A percentile compares a stretch with the other conserved stretches of the same genome.
Evolutionary conservation across 2,329 filamentous ascomycete genomes (phyloP).

Genomic region (Didymella segeticola): DNA sequence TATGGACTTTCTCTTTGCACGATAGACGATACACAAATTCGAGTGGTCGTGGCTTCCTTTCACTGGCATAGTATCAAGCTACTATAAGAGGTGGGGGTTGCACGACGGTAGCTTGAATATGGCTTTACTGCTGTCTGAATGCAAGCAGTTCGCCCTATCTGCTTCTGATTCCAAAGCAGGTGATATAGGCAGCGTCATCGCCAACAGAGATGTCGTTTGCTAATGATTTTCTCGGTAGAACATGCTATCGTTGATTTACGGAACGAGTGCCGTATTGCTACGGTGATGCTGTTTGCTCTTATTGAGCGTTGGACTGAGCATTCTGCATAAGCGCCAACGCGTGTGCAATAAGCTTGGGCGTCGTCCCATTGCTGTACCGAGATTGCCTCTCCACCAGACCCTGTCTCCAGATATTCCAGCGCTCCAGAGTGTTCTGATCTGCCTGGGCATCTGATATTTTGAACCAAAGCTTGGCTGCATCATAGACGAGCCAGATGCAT

Average conservation of each 20-base stretch:
- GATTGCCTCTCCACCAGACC: neutral
- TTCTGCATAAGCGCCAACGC: constrained; percentile 13
- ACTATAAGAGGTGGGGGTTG: neutral
- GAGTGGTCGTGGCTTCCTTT: neutral
- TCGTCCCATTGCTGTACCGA: neutral
- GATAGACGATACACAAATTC: neutral
- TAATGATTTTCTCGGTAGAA: too few relatives aligned
- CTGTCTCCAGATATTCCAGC: constrained; percentile 13
- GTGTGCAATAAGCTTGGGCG: constrained; percentile 4
- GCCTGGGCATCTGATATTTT: neutral
- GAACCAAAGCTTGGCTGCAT: constrained; percentile 16
- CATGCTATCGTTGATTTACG: neutral
- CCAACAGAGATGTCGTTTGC: too few relatives aligned
- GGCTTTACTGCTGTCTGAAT: neutral
- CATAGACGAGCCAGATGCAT: constrained; percentile 19
- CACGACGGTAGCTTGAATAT: neutral
- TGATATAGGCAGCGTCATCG: neutral
- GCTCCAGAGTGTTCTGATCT: constrained; percentile 3
- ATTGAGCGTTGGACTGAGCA: neutral
- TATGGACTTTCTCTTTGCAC: neutral
- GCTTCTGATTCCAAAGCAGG: neutral
- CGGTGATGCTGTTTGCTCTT: neutral
- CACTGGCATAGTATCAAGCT: neutral
- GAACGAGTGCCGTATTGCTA: neutral
- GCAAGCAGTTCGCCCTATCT: neutral